Conservation (phyloP, 2,329 filamentous ascomycete species). For the Clathrospora elynae region DNA sequence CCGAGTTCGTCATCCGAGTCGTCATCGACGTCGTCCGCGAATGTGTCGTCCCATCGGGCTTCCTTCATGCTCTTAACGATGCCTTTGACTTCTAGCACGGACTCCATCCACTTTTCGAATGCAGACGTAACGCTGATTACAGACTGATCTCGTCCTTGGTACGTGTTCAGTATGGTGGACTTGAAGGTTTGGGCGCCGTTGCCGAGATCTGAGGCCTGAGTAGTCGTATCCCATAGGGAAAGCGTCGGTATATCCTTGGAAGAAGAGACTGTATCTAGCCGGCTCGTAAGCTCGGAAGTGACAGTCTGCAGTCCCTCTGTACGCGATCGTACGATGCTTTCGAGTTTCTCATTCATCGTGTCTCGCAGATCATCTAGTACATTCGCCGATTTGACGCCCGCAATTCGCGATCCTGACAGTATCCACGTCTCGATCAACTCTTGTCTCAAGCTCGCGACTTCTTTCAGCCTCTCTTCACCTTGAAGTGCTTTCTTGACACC, state of each 20-base stretch:
- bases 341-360: constrained; percentile 70
- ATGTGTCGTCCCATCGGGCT: constrained; percentile 76
- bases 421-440: constrained; percentile 77
- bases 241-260: constrained; percentile 47
- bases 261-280: constrained; percentile 64
- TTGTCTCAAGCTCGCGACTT: constrained; percentile 71
- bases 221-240: constrained; percentile 70
- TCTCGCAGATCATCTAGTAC: constrained; percentile 72
- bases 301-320: constrained; percentile 68
- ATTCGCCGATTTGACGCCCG: constrained; percentile 69
- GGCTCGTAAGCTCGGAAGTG: constrained; percentile 66
- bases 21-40: constrained; percentile 73
- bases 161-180: constrained; percentile 67
- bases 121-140: constrained; percentile 65
- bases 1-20: constrained; percentile 72
- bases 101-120: constrained; percentile 75
- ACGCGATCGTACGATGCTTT: constrained; percentile 66
- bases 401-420: constrained; percentile 65
- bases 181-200: constrained; percentile 72
- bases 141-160: constrained; percentile 73
- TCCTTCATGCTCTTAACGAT: constrained; percentile 69
- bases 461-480: constrained; percentile 67
- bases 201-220: constrained; percentile 68
- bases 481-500: constrained; percentile 66
- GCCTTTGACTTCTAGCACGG: constrained; percentile 69